These are phyloP conservation scores for Plasmodium gaboni DNA, from an alignment of 169 alveolate species.

Conservation along the genomic window DNA sequence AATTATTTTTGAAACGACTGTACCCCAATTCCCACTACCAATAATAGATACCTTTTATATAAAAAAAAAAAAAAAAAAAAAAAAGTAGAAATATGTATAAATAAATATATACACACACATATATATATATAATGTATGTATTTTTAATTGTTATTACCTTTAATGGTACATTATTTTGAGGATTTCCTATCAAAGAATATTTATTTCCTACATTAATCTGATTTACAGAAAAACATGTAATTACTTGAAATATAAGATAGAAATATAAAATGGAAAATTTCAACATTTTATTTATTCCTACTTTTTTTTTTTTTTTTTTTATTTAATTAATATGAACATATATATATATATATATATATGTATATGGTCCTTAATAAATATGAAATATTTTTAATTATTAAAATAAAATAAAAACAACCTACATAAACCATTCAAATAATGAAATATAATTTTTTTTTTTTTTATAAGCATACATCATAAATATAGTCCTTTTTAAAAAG, in stretches of 20 bases:
- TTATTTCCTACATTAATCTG: constrained; percentile 5
- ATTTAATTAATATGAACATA: neutral
- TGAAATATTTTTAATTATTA: no score
- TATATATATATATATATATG: no score
- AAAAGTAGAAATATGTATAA: neutral
- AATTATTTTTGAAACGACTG: constrained; percentile 88
- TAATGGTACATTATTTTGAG: constrained; percentile 13
- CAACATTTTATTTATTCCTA: constrained; percentile 18
- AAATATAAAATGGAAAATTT: constrained; percentile 27
- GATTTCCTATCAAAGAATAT: constrained; percentile 18
- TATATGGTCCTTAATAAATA: no score
- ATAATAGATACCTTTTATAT: constrained; percentile 84
- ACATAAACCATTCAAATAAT: no score
- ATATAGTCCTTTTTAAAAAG: no score
- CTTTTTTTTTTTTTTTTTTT: no score
- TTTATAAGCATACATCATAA: no score
- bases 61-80: neutral
- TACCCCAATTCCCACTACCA: constrained; percentile 93
- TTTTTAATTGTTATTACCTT: constrained; percentile 17
- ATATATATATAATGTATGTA: neutral
- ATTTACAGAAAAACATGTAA: constrained; percentile 38
- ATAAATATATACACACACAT: constrained; percentile 4
- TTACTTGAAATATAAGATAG: constrained; percentile 10
- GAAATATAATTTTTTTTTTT: no score
- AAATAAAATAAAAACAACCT: no score